Evolutionary conservation across 352 stramenopile species (phyloP).

Genomic region (Phytophthora foliorum): DNA sequence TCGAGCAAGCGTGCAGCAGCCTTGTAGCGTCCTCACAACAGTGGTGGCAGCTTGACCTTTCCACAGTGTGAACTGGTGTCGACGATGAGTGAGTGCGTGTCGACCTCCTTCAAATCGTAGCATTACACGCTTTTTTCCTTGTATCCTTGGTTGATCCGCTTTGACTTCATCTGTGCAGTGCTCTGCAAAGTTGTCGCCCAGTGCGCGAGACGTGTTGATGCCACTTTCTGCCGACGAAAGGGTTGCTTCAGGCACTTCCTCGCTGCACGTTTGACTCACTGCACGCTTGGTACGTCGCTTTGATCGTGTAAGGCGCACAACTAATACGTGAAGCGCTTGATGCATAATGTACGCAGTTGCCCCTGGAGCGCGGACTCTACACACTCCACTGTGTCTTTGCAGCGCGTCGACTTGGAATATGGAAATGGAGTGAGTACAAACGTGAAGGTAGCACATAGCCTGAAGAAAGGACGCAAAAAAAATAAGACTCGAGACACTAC

Average conservation of each 20-base stretch:
- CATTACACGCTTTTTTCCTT: neutral
- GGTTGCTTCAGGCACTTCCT: neutral
- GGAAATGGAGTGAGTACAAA: constrained; percentile 2
- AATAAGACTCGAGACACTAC: constrained; percentile 24
- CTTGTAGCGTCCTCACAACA: constrained; percentile 21
- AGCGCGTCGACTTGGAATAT: constrained; percentile 6
- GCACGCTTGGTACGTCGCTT: constrained; percentile 9
- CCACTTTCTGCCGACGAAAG: neutral
- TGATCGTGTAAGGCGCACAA: neutral
- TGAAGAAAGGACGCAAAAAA: constrained; percentile 12
- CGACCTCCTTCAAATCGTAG: constrained; percentile 5
- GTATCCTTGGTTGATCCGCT: neutral
- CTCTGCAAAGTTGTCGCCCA: constrained; percentile 25
- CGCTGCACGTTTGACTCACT: constrained; percentile 6
- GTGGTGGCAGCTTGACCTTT: constrained; percentile 17
- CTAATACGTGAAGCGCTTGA: neutral
- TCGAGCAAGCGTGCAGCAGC: constrained; percentile 28
- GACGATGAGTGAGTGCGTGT: constrained; percentile 10
- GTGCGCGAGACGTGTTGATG: constrained; percentile 2
- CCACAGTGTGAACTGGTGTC: constrained; percentile 26
- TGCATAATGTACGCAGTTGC: constrained; percentile 3
- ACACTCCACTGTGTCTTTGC: neutral
- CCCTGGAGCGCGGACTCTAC: neutral
- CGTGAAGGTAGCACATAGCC: neutral
- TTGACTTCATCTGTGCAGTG: neutral